Evolutionary conservation across 78 protist genomes (phyloP), one percentile per base, ranked within the genome.

Genomic region (Paulinella micropora): DNA sequence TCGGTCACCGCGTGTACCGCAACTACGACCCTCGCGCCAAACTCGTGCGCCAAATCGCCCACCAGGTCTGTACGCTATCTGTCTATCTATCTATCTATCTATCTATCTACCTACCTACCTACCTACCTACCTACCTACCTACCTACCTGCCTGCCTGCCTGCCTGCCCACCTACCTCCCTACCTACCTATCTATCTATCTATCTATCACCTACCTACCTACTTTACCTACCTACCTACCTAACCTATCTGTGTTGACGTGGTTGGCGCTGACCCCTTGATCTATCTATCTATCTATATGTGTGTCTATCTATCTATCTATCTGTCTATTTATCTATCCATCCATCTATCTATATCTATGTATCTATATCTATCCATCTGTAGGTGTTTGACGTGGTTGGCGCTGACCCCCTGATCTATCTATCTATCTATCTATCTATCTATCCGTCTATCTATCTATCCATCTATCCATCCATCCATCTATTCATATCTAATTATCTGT

Each of bases 1-100:
- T 88, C 34, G 90, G 90, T 23, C 90, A 88, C 64, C 90, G 90
- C 32, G 90, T 88, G 39, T 88, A 88, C 90, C 40, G 67, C 83
- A 79, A 69, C 37, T 67, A 88, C 90, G 90, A 88, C 84, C 90
- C 88, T 4, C 37, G 88, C 35, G 88, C 88, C 39, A 34, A 35
- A 86, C 15, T 86, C 41, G 88, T 86, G 6, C 15, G 88, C 41
- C 9, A 86, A 38, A 34, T 86, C 37, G 88, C 88, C 28, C 41
- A 86, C 39, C 41, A 40, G 26, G 88, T 86, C 86, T 82, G 4
- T 67, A 28, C 77, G 28, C 26, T 82, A 51, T 51, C 6, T 51
- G 73, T 51, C 15, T 51, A 51, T 51, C 6, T 51, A 51, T 51
- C 6, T 51, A 51, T 51, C 6, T 51, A 51, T 51, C 6, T 51